These are phyloP conservation scores for Cytospora leucostoma DNA, from an alignment of 2,329 filamentous ascomycete species.

Conservation along the genomic window DNA sequence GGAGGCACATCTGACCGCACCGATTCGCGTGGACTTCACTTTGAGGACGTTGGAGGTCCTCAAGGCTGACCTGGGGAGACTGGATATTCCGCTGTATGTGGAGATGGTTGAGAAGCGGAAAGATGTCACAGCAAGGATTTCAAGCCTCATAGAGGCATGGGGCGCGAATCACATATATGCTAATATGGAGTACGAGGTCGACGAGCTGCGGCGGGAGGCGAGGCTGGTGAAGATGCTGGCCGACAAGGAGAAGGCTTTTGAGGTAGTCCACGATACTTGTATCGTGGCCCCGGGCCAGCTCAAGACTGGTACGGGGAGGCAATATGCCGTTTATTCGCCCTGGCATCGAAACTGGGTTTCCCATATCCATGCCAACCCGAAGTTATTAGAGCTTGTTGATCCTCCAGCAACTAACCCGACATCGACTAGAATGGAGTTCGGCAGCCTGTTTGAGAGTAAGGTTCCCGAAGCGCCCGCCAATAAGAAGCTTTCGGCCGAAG, in stretches of 20 bases:
- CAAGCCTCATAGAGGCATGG: slow-evolving; percentile 71
- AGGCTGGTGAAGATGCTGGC: slow-evolving; percentile 62
- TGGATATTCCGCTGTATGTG: slow-evolving; percentile 78
- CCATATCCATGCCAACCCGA: slow-evolving; percentile 68
- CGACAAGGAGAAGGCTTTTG: slow-evolving; percentile 65
- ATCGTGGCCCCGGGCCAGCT: slow-evolving; percentile 75
- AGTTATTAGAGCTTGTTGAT: slow-evolving; percentile 64
- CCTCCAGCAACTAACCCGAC: slow-evolving; percentile 57
- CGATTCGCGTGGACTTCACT: slow-evolving; percentile 77
- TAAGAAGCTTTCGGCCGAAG: slow-evolving; percentile 62
- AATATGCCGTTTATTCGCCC: slow-evolving; percentile 82
- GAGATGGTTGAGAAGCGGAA: slow-evolving; percentile 70
- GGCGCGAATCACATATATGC: slow-evolving; percentile 73
- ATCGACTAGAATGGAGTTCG: slow-evolving; percentile 45
- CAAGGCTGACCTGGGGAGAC: slow-evolving; percentile 63
- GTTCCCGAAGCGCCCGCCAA: slow-evolving; percentile 65
- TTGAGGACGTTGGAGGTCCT: slow-evolving; percentile 70
- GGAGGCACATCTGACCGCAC: slow-evolving; percentile 74
- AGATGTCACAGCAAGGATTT: slow-evolving; percentile 59
- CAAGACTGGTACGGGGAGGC: slow-evolving; percentile 67
- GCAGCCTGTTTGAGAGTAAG: slow-evolving; percentile 57
- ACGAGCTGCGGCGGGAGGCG: slow-evolving; percentile 79
- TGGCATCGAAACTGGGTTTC: slow-evolving; percentile 80
- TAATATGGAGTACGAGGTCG: slow-evolving; percentile 90
- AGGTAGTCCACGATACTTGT: slow-evolving; percentile 79